Evolutionary conservation across 164 flowering plant species (phyloP).

Genomic region (Nelumbo lutea): DNA sequence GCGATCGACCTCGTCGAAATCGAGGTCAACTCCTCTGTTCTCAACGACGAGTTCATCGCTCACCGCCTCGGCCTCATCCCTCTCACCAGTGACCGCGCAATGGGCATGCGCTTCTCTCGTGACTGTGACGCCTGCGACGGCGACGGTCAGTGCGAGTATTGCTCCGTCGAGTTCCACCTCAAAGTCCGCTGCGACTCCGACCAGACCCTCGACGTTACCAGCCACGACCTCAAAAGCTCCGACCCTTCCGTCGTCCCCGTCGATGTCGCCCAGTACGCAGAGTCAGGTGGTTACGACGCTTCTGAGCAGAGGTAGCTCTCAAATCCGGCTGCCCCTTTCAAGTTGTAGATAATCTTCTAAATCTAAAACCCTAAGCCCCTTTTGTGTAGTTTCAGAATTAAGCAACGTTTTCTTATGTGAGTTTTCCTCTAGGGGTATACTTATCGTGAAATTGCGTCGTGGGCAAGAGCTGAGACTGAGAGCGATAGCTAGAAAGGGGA

Average conservation of each 20-base stretch:
- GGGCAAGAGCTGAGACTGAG: constrained; percentile 90
- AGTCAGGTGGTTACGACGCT: constrained; percentile 30
- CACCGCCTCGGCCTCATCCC: constrained; percentile 98
- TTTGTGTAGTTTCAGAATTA: no score
- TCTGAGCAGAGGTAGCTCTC: constrained; percentile 46
- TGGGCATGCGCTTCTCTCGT: constrained; percentile 88
- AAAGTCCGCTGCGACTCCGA: constrained; percentile 58
- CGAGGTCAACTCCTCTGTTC: constrained; percentile 92
- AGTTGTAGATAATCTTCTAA: no score
- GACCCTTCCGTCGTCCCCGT: constrained; percentile 76
- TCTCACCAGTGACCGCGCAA: constrained; percentile 73
- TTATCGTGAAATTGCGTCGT: constrained; percentile 87
- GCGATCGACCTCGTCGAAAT: constrained; percentile 96
- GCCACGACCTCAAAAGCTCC: constrained; percentile 62
- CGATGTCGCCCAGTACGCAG: constrained; percentile 44
- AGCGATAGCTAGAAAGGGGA: constrained; percentile 97
- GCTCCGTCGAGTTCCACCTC: constrained; percentile 91
- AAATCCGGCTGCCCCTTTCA: neutral
- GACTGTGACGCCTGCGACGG: constrained; percentile 97
- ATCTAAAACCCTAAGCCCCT: no score
- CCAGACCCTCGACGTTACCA: constrained; percentile 81
- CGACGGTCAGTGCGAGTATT: constrained; percentile 93
- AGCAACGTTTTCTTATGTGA: neutral
- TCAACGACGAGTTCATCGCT: constrained; percentile 94
- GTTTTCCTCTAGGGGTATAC: constrained; percentile 60